phyloP scores from a whole-genome alignment of 1,139 yeast genomes.

The Wickerhamiella pararugosa region DNA sequence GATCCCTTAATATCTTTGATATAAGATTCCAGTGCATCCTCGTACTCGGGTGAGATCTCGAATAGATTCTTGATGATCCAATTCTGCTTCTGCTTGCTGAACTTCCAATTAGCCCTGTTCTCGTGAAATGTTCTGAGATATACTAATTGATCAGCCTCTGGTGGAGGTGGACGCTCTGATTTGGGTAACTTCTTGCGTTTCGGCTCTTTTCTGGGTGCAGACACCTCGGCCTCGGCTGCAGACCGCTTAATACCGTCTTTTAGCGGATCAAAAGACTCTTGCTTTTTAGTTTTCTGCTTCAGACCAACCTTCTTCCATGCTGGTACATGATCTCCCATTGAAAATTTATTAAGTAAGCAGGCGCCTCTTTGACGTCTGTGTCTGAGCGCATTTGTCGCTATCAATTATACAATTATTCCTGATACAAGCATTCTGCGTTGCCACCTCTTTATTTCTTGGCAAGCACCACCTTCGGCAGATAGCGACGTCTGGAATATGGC shows the following conservation, averaged over 20 bases:
- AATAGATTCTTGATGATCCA: conserved; percentile 69
- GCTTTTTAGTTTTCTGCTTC: conserved; percentile 29
- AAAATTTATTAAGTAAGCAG: background rate
- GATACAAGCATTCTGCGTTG: no score
- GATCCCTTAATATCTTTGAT: conserved; percentile 64
- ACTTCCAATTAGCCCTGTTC: conserved; percentile 65
- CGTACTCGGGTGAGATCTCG: conserved; percentile 39
- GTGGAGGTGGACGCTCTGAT: conserved; percentile 56
- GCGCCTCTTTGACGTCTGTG: no score
- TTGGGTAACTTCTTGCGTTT: conserved; percentile 68
- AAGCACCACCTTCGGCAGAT: no score
- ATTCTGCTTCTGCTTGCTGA: conserved; percentile 85
- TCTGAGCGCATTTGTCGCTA: no score
- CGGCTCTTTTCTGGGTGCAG: conserved; percentile 38
- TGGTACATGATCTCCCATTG: conserved; percentile 32
- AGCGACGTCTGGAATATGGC: no score
- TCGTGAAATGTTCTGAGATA: conserved; percentile 53
- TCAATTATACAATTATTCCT: no score
- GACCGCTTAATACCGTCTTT: conserved; percentile 14
- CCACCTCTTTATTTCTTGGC: no score
- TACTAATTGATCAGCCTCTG: conserved; percentile 66
- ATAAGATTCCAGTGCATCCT: conserved; percentile 39
- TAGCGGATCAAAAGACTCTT: conserved; percentile 22
- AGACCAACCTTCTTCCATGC: conserved; percentile 88
- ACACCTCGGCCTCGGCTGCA: conserved; percentile 9